Evolutionary conservation across 2,329 filamentous ascomycete genomes (phyloP), one percentile per base, ranked within the genome.

Genomic region (Trichocomaceae sp.): DNA sequence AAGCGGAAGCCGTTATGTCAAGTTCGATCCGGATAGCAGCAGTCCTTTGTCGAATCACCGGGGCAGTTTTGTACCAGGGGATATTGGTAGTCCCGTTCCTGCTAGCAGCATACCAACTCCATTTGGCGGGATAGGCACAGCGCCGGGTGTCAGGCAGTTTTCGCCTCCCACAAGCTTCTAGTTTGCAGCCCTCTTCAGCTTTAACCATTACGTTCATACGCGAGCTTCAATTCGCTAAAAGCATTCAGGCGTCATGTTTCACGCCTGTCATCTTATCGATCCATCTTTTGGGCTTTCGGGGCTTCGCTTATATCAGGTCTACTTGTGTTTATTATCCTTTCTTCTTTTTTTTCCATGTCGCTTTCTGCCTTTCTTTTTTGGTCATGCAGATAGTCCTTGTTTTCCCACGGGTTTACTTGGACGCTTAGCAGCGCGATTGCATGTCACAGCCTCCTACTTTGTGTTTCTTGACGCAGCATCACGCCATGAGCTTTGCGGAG

Each of bases 71-170:
- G 74, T 69, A 9, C 84, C 84, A 2, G 84, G 85, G 31, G 83
- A 88, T 68, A 87, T 88, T 58, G 83, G 85, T 44, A 88, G 85
- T 65, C 86, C 85, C 2, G 70, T 84, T 51, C 72, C 78, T 31
- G 74, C 78, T 29, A 71, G 66, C 56, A 73, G 69, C 48, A 63
- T 71, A 15, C 69, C 68, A 31, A 63, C 64, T n/a, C 29, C 51
- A 33, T 67, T 72, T 59, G 66, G 69, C 52, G 71, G 71, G 9
- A 67, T 72, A 29, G 65, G 66, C n/a, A 58, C 63, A 15, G 61
- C 66, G 17, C 66, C 70, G 20, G 64, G 65, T 47, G 61, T 69
- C 19, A 68, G 72, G 45, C 70, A 73, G 56, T 72, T 69, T 57
- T 63, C 66, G 55, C 71, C 72, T 55, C 69, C 71, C 44, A 64